Evolutionary conservation across 1,284 basidiomycete genomes (phyloP).

Genomic region (Leccinum griseonigrum): DNA sequence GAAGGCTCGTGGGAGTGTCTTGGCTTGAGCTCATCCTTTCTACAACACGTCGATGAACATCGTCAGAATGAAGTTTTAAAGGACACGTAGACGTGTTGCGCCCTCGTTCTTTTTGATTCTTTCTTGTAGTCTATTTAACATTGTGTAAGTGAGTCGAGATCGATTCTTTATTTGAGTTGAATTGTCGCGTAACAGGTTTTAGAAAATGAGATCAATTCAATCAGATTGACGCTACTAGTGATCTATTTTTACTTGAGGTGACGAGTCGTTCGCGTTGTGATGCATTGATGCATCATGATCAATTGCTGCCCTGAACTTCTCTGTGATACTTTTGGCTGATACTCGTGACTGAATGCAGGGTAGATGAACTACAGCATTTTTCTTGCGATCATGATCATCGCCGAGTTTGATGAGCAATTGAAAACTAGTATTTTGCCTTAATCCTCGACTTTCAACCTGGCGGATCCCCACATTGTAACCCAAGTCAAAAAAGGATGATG

Average conservation of each 20-base stretch:
- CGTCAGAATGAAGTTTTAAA: not conserved
- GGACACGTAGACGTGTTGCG: not conserved
- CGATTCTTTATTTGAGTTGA: not conserved
- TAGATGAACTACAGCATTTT: not conserved
- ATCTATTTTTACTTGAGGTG: not conserved
- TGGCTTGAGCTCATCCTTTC: conserved; percentile 21
- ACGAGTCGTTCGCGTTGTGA: too few species aligned
- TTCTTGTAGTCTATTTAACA: not conserved
- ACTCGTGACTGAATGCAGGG: too few species aligned
- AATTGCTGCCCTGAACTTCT: too few species aligned
- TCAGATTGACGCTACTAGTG: too few species aligned
- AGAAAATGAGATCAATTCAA: not conserved
- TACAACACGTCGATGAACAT: conserved; percentile 8
- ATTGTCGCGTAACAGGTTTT: not conserved
- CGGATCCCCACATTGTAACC: not conserved
- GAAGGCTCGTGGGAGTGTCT: conserved; percentile 22
- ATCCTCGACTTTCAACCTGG: too few species aligned
- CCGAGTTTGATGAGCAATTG: not conserved
- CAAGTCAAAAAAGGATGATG: conserved; percentile 4
- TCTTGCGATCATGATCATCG: not conserved
- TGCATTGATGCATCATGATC: too few species aligned
- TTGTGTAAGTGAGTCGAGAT: not conserved
- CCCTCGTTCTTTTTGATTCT: not conserved
- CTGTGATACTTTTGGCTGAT: too few species aligned
- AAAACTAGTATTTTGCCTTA: too few species aligned